Percentiles rank a stretch among this genome's conserved stretches.
These are phyloP conservation scores for Fusarium sp. DNA, from an alignment of 2,329 filamentous ascomycete genomes.

Conservation along the genomic window DNA sequence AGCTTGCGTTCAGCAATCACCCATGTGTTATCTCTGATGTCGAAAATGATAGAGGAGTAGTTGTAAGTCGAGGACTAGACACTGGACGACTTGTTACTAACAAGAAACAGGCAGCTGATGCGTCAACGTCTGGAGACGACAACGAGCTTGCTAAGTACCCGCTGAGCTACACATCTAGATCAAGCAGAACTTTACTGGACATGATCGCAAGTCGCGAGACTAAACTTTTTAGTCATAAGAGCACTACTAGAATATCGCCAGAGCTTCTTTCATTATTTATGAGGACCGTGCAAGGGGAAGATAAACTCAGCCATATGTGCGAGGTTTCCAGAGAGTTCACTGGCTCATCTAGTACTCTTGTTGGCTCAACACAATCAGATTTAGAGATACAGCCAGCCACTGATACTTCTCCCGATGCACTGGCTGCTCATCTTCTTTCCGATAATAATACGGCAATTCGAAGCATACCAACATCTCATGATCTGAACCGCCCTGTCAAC, in stretches of 20 bases:
- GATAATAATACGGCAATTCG: background rate
- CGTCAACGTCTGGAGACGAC: rapidly evolving
- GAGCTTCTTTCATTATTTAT: background rate
- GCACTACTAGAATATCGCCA: rapidly evolving
- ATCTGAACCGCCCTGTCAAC: conserved; percentile 15
- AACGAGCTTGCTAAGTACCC: background rate
- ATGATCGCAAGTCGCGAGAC: background rate
- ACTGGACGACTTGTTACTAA: background rate
- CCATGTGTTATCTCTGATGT: background rate
- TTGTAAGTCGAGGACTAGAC: background rate
- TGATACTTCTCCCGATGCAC: rapidly evolving
- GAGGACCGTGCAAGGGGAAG: background rate
- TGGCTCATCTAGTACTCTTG: background rate
- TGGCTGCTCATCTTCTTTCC: background rate
- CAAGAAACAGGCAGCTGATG: background rate
- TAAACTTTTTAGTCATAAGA: rapidly evolving
- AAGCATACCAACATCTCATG: rapidly evolving
- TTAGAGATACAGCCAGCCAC: background rate
- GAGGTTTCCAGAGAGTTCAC: rapidly evolving
- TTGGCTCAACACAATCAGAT: background rate
- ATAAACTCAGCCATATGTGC: rapidly evolving
- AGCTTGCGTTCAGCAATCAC: background rate
- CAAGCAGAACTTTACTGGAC: background rate
- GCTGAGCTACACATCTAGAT: rapidly evolving
- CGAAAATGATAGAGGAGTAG: background rate